Base-by-base conservation (phyloP, 2,329 filamentous ascomycete species). In the Sphaerulina vaccinii region DNA sequence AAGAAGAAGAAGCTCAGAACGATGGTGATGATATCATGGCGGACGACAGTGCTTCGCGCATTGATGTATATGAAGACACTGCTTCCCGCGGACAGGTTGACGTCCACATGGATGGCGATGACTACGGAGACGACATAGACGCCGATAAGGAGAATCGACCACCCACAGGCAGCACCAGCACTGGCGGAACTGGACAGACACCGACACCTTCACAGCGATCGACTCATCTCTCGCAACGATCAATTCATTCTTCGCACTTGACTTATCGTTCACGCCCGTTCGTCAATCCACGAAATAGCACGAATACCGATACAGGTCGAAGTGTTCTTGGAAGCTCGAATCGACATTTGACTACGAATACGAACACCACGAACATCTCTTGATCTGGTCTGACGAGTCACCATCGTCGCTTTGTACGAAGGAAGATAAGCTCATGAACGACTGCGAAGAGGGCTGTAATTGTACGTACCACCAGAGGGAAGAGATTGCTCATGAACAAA, bases 91-190 rank as follows among this genome's bases (percentile, higher is more conserved):
- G 15, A 21, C 29, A 24, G 1, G 29, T 19, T 8, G 40, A 3
- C 18, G 23, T 29, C 15, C 18, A 45, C 5, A 37, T 8, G 19
- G 16, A 13, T 13, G 22, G 11, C 1, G 37, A 24, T 24, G 36
- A 2, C 6, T 9, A 29, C 22, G 13, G 22, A 10, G 29, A 40
- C 5, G 41, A 52, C n/a, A 21, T 9, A 5, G 29, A 48, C 1
- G 50, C 6, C 1, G 43, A 52, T 23, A 48, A 52, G 32, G 50
- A 52, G 18, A 52, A 42, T 18, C 43, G 38, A 2, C 43, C 38
- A 15, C 50, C 50, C 18, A 3, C 22, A 10, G 7, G n/a, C 9
- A 39, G 15, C 18, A 9, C 2, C 9, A 10, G 8, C 19, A n/a
- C 38, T 21, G 18, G 10, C 10, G 27, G n/a, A 32, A n/a, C n/a